Evolutionary conservation across 768 basidiomycete species (phyloP), one percentile per base, ranked within the genome.

Genomic region (Tubosaeta brunneosetosa): DNA sequence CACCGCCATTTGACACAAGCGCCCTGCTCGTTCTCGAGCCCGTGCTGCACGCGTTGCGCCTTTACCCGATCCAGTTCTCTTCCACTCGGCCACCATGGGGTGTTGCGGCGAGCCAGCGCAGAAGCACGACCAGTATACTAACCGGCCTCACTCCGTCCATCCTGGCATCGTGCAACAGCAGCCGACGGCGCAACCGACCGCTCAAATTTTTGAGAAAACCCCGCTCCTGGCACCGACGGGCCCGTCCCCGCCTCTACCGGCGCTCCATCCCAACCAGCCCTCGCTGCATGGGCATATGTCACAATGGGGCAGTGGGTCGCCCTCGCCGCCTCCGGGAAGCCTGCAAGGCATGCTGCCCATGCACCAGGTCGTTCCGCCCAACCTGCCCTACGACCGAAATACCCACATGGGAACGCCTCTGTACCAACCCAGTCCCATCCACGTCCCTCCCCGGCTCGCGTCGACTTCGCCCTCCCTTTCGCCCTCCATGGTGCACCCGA

Each of bases 91-190:
- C 34, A 55, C 59, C 58, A 86, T 85, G 83, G 76, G 80, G 56
- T 88, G 88, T 61, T 90, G 87, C 64, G 84, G 85, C n/a, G 76
- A 79, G 44, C 58, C 77, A 9, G 63, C 56, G 31, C 61, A 64
- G 33, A 61, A 64, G 27, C 63, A 70, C 51, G 55, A 65, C 49
- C 59, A 70, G 44, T 64, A 65, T 50, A 59, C 69, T 47, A 74
- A 75, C 66, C 66, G 71, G 2, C 57, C 62, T 0, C 59, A 57
- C 31, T 57, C 66, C 6, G 55, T 61, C 26, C 62, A 70, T 22
- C 66, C 71, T 1, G 68, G 64, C 17, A 58, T 81, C 50, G 71
- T 78, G 5, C 73, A 65, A 45, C 76, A 80, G 22, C 87, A 89
- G 57, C 86, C 87, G 0, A 58, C 54, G 0, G 70, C 72, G 3